Base-by-base conservation (phyloP, 352 stramenopile species). In the Phytophthora pistaciae region DNA sequence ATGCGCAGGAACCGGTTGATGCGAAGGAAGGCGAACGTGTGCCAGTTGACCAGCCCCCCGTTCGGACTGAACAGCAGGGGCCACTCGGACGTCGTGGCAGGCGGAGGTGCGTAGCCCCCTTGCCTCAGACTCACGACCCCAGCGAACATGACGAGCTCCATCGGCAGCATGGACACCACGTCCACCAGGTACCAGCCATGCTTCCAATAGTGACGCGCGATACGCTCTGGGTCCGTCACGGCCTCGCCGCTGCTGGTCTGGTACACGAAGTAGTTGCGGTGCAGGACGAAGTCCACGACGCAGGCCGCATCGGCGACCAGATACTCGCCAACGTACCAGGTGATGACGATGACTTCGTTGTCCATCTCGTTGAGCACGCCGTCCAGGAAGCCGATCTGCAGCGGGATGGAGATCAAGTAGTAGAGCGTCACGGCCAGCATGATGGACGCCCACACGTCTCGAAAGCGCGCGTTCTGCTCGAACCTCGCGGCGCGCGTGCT, bases 341-440 rank as follows among this genome's bases (percentile, higher is more conserved):
- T 1, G 25, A 76, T 49, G 21, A 93, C 67, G 1, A 77, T 9
- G 1, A 33, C 7, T 27, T 69, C 56, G 40, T 81, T 72, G 1
- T 29, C 52, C 0, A 60, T 59, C 27, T 81, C 64, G 29, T 83
- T 86, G 48, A 92, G 65, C 63, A 80, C 64, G 10, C 79, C 72
- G 59, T 88, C 72, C 40, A 91, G 66, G 56, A 93, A 93, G 2
- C 77, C 69, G 21, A 85, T 71, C n/a, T 87, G 86, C 44, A 92
- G 82, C 14, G 86, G 86, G 4, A 90, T 78, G 3, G 84, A 50
- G 6, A 89, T 16, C 11, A 87, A 58, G 60, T 91, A 91, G 54
- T 92, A 92, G 2, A 85, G 31, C 18, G 80, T 88, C 61, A 90
- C 75, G 2, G 29, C 6, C 14, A 93, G 76, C 86, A 91, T 92